Conservation (phyloP, 2,329 filamentous ascomycete genomes). For the Magnaporthiopsis incrustans region DNA sequence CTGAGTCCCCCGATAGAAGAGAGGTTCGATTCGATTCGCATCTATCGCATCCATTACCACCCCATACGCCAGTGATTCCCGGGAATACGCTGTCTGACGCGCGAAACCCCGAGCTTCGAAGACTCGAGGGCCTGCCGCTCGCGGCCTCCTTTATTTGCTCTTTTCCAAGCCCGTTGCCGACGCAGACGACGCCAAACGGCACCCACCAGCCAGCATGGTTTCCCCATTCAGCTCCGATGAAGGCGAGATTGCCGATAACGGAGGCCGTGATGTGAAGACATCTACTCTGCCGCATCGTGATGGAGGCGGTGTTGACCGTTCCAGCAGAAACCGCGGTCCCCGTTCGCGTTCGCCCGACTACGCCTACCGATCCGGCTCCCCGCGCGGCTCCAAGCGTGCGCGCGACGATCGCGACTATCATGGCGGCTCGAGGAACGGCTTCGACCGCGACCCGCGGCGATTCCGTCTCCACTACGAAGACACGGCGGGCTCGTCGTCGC, state of each 20-base stretch:
- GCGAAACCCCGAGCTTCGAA: neutral
- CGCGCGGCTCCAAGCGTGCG: constrained; percentile 59
- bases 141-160: neutral
- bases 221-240: constrained; percentile 63
- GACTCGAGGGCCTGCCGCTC: neutral
- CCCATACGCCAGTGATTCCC: neutral
- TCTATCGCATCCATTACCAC: neutral
- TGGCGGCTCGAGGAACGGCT: constrained; percentile 20
- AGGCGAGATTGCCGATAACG: constrained; percentile 76
- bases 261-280: constrained; percentile 66
- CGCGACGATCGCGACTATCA: constrained; percentile 51
- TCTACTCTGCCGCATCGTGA: constrained; percentile 71
- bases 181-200: neutral
- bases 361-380: constrained; percentile 48
- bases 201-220: constrained; percentile 19
- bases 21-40: neutral
- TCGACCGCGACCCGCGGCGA: constrained; percentile 48
- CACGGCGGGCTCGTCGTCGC: constrained; percentile 20
- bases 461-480: constrained; percentile 58
- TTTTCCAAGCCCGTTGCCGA: neutral
- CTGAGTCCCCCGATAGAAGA: neutral
- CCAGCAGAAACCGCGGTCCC: constrained; percentile 68
- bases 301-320: constrained; percentile 82
- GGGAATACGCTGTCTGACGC: neutral
- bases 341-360: constrained; percentile 48